Percentiles rank a stretch among this genome's conserved stretches.
These are phyloP conservation scores for Fistulifera solaris DNA, from an alignment of 108 stramenopile genomes.

Conservation along the genomic window DNA sequence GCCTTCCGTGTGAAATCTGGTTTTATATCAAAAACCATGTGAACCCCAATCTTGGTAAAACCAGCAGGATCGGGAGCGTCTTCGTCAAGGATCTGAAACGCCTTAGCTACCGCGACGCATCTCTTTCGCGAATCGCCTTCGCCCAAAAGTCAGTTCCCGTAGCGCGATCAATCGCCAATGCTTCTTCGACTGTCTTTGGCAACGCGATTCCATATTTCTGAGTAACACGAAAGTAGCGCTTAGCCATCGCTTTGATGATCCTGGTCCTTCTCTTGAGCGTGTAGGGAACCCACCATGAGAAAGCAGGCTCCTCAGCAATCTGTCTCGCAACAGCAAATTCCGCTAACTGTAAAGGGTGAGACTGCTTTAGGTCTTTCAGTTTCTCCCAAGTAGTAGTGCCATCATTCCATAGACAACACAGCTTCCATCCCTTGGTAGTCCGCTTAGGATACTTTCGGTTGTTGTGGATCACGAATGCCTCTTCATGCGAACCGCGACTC, in stretches of 20 bases:
- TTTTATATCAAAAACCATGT: slow-evolving; percentile 44
- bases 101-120: slow-evolving; percentile 33
- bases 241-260: slow-evolving; percentile 11
- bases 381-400: slow-evolving; percentile 15
- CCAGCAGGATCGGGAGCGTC: slow-evolving; percentile 8
- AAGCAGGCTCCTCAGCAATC: slow-evolving; percentile 12
- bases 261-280: slow-evolving; percentile 13
- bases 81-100: slow-evolving; percentile 26
- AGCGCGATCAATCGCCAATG: slow-evolving; percentile 25
- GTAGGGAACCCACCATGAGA: slow-evolving; percentile 27
- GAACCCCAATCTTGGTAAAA: neutral
- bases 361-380: slow-evolving; percentile 18
- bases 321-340: slow-evolving; percentile 24
- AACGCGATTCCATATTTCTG: slow-evolving; percentile 15
- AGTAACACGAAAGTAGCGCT: neutral
- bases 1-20: slow-evolving; percentile 32
- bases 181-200: slow-evolving; percentile 24
- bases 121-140: slow-evolving; percentile 31
- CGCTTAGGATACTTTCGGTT: neutral
- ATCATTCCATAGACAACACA: slow-evolving; percentile 20
- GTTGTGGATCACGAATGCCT: neutral
- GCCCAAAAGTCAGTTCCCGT: slow-evolving; percentile 34
- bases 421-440: slow-evolving; percentile 28
- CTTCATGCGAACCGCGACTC: neutral
- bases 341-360: slow-evolving; percentile 21